Base-by-base conservation (phyloP, 164 flowering plant genomes). In the Vitis vinifera region DNA sequence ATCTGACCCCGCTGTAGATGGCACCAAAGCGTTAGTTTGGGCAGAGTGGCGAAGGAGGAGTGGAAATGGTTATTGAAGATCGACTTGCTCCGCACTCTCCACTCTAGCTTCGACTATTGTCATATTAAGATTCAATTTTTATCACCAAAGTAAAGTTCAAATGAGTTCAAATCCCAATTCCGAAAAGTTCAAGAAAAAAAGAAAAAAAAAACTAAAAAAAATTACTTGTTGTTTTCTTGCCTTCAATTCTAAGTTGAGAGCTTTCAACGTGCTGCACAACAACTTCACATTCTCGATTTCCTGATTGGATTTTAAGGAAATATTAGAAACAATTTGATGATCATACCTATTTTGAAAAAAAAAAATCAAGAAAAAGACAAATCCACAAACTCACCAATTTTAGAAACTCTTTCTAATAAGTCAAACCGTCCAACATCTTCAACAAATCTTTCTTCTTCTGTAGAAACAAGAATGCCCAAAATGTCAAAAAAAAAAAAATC, bases 381-480 rank as follows among this genome's bases (percentile, higher is more conserved):
- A 61, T 29, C 2, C 5, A 61, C 30, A 51, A 15, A 74, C 81
- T 72, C 13, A 84, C 91, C 80, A 23, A 23, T 23, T 23, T 23
- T 23, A 23, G 27, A 23, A 23, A 23, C 27, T 23, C 27, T 23
- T 1, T 23, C 27, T 23, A 10, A 56, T 78, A 64, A 37, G 75
- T 61, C 49, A 78, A 59, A 14, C 58, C 69, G 5, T 66, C 30
- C 1, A 80, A 19, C 23, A 57, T 63, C 27, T 71, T 66, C 67
- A 68, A 10, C 79, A 55, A 64, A 5, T 81, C 80, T 50, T 81
- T 80, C 66, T 48, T 79, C 66, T 69, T 76, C 91, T 85, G 74
- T 76, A 79, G 53, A 0, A 47, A 29, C 27, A 23, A 23, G 27
- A 23, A 23, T 23, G 1, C 27, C 27, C 1, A 23, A 23, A 23